These are phyloP conservation scores for Umbellularia californica DNA, from an alignment of 164 flowering plant species.

Conservation along the genomic window DNA sequence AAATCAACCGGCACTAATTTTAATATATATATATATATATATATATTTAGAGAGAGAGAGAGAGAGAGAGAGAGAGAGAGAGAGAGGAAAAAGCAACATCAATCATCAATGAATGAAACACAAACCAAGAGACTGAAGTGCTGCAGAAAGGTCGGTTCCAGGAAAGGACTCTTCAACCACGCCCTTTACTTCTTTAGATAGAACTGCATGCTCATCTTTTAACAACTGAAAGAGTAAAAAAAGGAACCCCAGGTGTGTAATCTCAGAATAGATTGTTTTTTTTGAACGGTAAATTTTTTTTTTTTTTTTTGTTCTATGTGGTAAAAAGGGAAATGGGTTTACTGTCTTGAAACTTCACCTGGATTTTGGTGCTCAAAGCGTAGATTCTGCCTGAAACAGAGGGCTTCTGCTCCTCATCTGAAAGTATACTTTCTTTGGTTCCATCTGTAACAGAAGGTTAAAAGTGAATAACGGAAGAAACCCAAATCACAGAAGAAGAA, in stretches of 20 bases:
- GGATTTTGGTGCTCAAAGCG: conserved; percentile 35
- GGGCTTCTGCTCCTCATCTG: conserved; percentile 28
- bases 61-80: too few species aligned
- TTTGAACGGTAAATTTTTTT: too few species aligned
- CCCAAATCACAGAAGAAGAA: not conserved
- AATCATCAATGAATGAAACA: not conserved
- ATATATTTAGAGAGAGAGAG: not conserved
- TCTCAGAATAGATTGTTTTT: not conserved
- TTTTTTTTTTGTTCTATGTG: too few species aligned
- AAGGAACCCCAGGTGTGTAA: not conserved
- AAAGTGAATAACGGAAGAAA: not conserved
- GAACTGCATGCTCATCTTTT: conserved; percentile 41
- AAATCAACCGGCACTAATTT: not conserved
- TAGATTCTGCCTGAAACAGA: conserved; percentile 44
- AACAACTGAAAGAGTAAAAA: conserved; percentile 35
- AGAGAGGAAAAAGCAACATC: not conserved
- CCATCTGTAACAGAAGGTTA: not conserved
- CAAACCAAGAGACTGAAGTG: conserved; percentile 54
- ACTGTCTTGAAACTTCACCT: conserved; percentile 28
- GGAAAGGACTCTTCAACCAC: conserved; percentile 30
- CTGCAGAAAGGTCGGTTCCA: conserved; percentile 34
- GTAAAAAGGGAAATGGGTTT: not conserved
- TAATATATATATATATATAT: too few species aligned
- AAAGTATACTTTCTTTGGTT: not conserved
- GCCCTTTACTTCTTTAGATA: conserved; percentile 49